Conservation (phyloP, 257 asterid genomes). For the Nemophila menziesii region DNA sequence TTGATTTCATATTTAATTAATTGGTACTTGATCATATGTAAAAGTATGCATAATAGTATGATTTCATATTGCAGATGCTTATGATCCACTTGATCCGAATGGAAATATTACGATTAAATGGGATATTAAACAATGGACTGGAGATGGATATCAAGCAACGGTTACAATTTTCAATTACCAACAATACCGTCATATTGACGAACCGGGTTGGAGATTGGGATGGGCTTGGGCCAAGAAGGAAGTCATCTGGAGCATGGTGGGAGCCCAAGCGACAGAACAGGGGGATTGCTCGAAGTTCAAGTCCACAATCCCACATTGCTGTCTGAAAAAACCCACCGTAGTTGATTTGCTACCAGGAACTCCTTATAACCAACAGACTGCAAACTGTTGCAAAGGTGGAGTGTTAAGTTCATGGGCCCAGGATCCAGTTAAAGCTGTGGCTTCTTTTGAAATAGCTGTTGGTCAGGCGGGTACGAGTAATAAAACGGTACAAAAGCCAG, state of each 20-base stretch:
- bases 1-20: no score
- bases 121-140: conserved; percentile 16
- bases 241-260: conserved; percentile 36
- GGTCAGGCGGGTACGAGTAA: conserved; percentile 39
- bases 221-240: conserved; percentile 53
- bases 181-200: conserved; percentile 29
- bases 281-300: conserved; percentile 51
- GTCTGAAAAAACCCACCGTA: conserved; percentile 29
- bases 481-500: conserved; percentile 32
- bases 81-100: conserved; percentile 12
- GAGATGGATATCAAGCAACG: conserved; percentile 33
- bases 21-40: no score
- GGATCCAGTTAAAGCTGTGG: conserved; percentile 25
- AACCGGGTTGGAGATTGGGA: conserved; percentile 45
- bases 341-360: conserved; percentile 43
- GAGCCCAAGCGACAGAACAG: conserved; percentile 45
- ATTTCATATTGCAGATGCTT: conserved; percentile 13
- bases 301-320: conserved; percentile 36
- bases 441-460: conserved; percentile 35
- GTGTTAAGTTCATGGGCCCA: conserved; percentile 40
- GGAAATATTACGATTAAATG: conserved; percentile 20
- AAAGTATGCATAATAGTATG: no score
- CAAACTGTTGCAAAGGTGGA: conserved; percentile 53
- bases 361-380: conserved; percentile 37
- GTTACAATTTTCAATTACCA: conserved; percentile 41